Evolutionary conservation across 805 yeast genomes (phyloP), one percentile per base, ranked within the genome.

Genomic region (Candida suzukii): DNA sequence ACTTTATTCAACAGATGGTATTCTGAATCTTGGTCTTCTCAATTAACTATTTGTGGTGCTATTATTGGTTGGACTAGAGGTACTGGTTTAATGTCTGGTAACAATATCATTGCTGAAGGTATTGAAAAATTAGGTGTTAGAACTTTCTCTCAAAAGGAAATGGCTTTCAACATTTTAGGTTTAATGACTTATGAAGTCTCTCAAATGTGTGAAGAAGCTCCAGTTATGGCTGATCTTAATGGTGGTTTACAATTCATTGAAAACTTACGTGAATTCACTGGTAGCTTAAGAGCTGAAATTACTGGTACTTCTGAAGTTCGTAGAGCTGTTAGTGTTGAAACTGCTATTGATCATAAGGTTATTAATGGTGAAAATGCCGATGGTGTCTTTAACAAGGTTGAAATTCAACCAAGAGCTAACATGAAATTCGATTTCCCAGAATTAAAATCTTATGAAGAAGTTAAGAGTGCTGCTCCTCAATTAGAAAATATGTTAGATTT

Each of bases 21-120:
- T 67, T 90, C 99, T 37, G 99, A 93, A 74, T 84, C 88, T 45
- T 93, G 99, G 99, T 81, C 83, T 36, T 71, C 84, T 50, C 93
- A 86, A 71, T 80, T 93, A 70, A 93, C 98, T 45, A 73, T 93
- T 46, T 90, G 97, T 67, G 99, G 99, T 74, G 97, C 99, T 36
- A 77, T 93, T 52, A 93, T 93, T 66, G 99, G 99, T 63, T 93
- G 99, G 99, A 93, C 99, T 49, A 87, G 99, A 76, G 99, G 99
- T 67, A 93, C 99, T 45, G 99, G 99, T 60, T 80, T 93, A 61
- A 93, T 93, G 99, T 76, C 88, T 58, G 97, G 83, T 54, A 93
- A 93, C 76, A 93, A 93, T 72, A 83, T 88, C 62, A 87, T 93
- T 64, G 96, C 99, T 46, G 96, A 90, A 70, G 97, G 97, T 53